These are phyloP conservation scores for Spiraea crenata DNA, from an alignment of 331 rosid genomes.

Conservation along the genomic window DNA sequence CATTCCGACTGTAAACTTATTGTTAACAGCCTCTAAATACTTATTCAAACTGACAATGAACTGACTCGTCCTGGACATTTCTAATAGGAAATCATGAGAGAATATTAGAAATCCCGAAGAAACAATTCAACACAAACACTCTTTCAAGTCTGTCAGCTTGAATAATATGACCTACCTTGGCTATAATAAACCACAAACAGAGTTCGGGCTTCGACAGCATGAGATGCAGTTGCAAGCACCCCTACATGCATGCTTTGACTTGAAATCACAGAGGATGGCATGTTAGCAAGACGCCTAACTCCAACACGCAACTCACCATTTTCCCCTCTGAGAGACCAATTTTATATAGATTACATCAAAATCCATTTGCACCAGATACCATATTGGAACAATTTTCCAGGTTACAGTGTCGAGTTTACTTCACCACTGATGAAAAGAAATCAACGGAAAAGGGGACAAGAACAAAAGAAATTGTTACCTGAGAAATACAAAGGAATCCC, in stretches of 20 bases:
- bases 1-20: conserved; percentile 59
- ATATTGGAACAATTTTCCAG: conserved; percentile 4
- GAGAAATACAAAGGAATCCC: conserved; percentile 82
- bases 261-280: conserved; percentile 86
- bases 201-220: conserved; percentile 68
- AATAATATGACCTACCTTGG: conserved; percentile 54
- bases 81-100: conserved; percentile 10
- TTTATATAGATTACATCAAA: conserved; percentile 3
- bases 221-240: conserved; percentile 91
- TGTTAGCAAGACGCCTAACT: conserved; percentile 68
- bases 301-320: conserved; percentile 78
- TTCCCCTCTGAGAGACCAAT: conserved; percentile 48
- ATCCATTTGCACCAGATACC: background rate
- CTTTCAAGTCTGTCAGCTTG: background rate
- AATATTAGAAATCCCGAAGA: conserved; percentile 11
- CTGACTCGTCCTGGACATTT: conserved; percentile 61
- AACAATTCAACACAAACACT: conserved; percentile 2
- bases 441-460: background rate
- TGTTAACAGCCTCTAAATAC: conserved; percentile 60
- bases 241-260: conserved; percentile 94
- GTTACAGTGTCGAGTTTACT: background rate
- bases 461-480: conserved; percentile 38
- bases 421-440: background rate
- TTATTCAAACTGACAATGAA: conserved; percentile 67
- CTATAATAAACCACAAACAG: conserved; percentile 68